Evolutionary conservation across 129 eudicot genomes (phyloP).

Genomic region (Scalesia atractyloides): DNA sequence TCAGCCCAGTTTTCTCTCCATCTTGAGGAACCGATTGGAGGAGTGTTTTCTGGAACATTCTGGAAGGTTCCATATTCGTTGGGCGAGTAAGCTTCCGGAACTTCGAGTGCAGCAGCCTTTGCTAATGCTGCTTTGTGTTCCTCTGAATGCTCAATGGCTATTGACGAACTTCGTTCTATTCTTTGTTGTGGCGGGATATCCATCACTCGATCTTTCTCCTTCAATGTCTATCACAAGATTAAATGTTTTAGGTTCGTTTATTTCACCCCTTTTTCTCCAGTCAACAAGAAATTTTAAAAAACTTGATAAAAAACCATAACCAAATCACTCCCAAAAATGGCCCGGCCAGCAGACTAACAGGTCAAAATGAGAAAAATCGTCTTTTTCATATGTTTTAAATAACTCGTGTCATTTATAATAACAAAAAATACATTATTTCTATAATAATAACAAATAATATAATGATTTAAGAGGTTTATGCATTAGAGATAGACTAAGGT

Average conservation of each 20-base stretch:
- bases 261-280: neutral
- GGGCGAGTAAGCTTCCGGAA: constrained; percentile 72
- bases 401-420: neutral
- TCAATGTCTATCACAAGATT: constrained; percentile 50
- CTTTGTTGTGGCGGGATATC: constrained; percentile 71
- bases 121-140: constrained; percentile 73
- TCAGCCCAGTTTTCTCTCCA: constrained; percentile 53
- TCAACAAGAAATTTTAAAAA: neutral
- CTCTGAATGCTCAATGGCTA: constrained; percentile 74
- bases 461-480: neutral
- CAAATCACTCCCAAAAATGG: constrained; percentile 2
- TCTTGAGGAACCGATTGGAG: constrained; percentile 32
- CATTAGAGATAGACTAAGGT: neutral
- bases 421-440: neutral
- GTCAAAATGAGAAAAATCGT: neutral
- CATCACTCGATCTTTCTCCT: constrained; percentile 65
- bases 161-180: constrained; percentile 69
- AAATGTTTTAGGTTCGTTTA: neutral
- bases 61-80: constrained; percentile 80
- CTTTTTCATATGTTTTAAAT: too few species aligned
- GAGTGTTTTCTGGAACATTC: constrained; percentile 39
- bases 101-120: constrained; percentile 70
- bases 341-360: neutral
- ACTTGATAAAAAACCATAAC: neutral
- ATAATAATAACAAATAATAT: neutral